phyloP scores from a whole-genome alignment of 2,329 filamentous ascomycete species.

The Colletotrichum sp. region DNA sequence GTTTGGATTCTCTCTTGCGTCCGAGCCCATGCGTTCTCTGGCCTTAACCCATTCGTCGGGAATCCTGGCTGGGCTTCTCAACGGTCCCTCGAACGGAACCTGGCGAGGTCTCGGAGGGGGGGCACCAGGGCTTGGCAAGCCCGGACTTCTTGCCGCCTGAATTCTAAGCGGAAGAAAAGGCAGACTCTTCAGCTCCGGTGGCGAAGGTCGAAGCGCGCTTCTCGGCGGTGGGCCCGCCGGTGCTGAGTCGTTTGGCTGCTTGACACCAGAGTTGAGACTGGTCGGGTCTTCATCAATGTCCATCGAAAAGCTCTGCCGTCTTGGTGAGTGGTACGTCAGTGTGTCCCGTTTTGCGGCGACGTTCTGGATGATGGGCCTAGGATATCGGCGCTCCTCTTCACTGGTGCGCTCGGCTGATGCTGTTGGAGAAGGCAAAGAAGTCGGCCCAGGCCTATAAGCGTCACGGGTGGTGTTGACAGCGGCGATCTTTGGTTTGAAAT shows the following conservation, averaged over 20 bases:
- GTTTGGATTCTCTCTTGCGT: not conserved
- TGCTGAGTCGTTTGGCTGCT: not conserved
- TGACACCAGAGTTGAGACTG: not conserved
- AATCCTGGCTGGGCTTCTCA: not conserved
- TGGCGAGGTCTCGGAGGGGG: constrained; percentile 7
- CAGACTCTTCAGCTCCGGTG: constrained; percentile 4
- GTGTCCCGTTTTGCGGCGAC: constrained; percentile 58
- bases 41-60: not conserved
- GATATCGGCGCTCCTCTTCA: constrained; percentile 39
- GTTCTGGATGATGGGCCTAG: constrained; percentile 49
- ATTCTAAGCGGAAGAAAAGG: not conserved
- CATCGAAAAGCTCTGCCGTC: constrained; percentile 54
- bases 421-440: constrained; percentile 47
- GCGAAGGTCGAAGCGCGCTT: constrained; percentile 15
- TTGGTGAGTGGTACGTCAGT: constrained; percentile 48
- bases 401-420: constrained; percentile 42
- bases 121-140: not conserved
- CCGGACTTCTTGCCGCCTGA: not conserved
- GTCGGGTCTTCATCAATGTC: constrained; percentile 42
- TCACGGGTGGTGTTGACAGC: constrained; percentile 27
- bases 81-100: constrained; percentile 5
- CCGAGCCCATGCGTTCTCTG: not conserved
- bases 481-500: constrained; percentile 19
- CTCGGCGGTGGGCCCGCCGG: constrained; percentile 15
- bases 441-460: constrained; percentile 30